phyloP scores from a whole-genome alignment of 768 basidiomycete genomes.

The Dentipellis fragilis region DNA sequence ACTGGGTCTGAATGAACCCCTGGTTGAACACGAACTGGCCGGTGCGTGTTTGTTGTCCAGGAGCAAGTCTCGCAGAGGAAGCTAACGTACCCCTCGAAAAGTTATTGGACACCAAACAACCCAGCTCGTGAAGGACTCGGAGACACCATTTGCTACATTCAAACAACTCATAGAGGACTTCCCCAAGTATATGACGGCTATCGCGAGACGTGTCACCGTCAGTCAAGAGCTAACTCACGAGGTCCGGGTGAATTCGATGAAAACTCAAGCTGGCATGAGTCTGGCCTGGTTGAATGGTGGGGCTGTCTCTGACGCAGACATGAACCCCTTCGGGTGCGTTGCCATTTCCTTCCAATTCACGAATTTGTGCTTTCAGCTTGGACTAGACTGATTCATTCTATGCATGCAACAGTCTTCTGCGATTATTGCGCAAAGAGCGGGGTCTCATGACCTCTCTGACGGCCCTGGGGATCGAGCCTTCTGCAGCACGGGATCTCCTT shows the following conservation, averaged over 20 bases:
- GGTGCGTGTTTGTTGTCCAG: background rate
- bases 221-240: slow-evolving; percentile 43
- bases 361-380: background rate
- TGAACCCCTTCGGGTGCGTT: slow-evolving; percentile 56
- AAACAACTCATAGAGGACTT: slow-evolving; percentile 77
- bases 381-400: background rate
- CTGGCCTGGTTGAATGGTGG: slow-evolving; percentile 80
- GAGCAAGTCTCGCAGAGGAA: background rate
- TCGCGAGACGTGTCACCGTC: slow-evolving; percentile 59
- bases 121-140: slow-evolving; percentile 62
- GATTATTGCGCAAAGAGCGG: slow-evolving; percentile 67
- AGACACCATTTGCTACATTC: slow-evolving; percentile 42
- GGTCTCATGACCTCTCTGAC: slow-evolving; percentile 47
- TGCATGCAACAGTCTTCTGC: slow-evolving; percentile 38
- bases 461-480: slow-evolving; percentile 48
- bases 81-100: slow-evolving; percentile 13
- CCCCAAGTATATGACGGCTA: slow-evolving; percentile 69
- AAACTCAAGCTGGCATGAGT: slow-evolving; percentile 41
- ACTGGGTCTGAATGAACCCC: background rate
- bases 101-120: slow-evolving; percentile 65
- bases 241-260: slow-evolving; percentile 44
- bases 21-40: background rate
- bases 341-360: background rate
- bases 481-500: slow-evolving; percentile 64
- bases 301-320: slow-evolving; percentile 45